Evolutionary conservation across 2,329 filamentous ascomycete species (phyloP), one percentile per base, ranked within the genome.

Genomic region (Pestalotiopsis sp.): DNA sequence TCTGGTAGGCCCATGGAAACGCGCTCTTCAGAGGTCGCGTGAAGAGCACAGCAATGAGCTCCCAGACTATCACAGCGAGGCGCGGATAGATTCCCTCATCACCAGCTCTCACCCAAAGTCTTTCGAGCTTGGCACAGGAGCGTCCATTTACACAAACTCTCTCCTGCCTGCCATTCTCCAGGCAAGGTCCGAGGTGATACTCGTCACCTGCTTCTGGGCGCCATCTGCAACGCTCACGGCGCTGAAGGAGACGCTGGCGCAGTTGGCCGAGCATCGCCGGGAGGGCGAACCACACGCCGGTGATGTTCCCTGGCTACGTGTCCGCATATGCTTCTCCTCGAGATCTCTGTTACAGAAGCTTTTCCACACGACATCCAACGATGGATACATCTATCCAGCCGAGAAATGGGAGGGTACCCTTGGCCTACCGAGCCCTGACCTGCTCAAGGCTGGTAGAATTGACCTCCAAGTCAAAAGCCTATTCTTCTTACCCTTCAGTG

Each of bases 201-300:
- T 96, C 57, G 91, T 94, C 6, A 95, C 93, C 9, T 95, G 93
- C 79, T 96, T 95, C 80, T 95, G 93, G 92, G 90, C 93, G 0
- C 81, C 83, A 0, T 95, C 92, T 0, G 79, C 84, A 1, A 91
- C 89, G 0, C 82, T 91, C 20, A 81, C 85, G 3, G 84, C 84
- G 0, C 81, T 96, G 13, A 84, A 82, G 52, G 80, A 86, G 3
- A 82, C 89, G 0, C 84, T 96, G 0, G 79, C 84, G 14, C 82
- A 82, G 65, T 84, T 96, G 9, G 92, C 91, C 1, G 74, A 78
- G 2, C 70, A 77, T 13, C 80, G 81, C 65, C 80, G 73, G 65
- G 69, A 60, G 68, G 71, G 41, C n/a, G 67, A 61, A 12, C 67
- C 64, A 2, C 68, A 69, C n/a, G 39, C 55, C n/a, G 60, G 70